These are phyloP conservation scores for Euphrasia arctica DNA, from an alignment of 305 asterid genomes.

Conservation along the genomic window DNA sequence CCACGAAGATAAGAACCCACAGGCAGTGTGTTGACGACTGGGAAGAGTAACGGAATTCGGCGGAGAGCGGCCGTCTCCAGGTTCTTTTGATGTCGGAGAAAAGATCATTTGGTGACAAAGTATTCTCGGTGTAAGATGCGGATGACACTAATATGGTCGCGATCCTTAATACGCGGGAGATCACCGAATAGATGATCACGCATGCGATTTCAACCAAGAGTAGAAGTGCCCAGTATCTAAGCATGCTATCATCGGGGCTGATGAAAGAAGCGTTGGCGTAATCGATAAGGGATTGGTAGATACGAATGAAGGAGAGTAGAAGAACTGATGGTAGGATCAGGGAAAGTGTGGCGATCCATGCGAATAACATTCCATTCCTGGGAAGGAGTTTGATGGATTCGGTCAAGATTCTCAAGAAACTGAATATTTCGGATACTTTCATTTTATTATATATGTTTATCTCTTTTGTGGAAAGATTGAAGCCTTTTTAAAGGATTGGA, in stretches of 20 bases:
- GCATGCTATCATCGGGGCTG: not conserved
- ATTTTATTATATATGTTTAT: too few species aligned
- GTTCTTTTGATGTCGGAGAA: slow-evolving; percentile 16
- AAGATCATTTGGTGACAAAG: slow-evolving; percentile 20
- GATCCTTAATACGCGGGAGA: slow-evolving; percentile 20
- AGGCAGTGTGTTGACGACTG: not conserved
- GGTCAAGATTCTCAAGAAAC: slow-evolving; percentile 31
- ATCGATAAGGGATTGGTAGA: slow-evolving; percentile 3
- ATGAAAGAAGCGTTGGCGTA: not conserved
- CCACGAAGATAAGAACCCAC: not conserved
- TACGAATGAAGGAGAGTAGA: slow-evolving; percentile 18
- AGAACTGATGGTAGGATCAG: slow-evolving; percentile 27
- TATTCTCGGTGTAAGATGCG: slow-evolving; percentile 20
- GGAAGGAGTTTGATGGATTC: slow-evolving; percentile 32
- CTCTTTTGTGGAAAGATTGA: too few species aligned
- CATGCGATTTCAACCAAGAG: not conserved
- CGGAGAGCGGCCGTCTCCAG: slow-evolving; percentile 20
- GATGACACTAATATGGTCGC: slow-evolving; percentile 32
- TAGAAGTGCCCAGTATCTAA: not conserved
- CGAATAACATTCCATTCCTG: slow-evolving; percentile 31
- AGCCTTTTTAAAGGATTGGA: too few species aligned
- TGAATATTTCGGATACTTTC: slow-evolving; percentile 5
- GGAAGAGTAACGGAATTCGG: not conserved
- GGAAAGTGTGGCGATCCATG: slow-evolving; percentile 22
- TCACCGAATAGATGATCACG: too few species aligned